phyloP scores from a whole-genome alignment of 83 land plant genomes.

The Larix sibirica region DNA sequence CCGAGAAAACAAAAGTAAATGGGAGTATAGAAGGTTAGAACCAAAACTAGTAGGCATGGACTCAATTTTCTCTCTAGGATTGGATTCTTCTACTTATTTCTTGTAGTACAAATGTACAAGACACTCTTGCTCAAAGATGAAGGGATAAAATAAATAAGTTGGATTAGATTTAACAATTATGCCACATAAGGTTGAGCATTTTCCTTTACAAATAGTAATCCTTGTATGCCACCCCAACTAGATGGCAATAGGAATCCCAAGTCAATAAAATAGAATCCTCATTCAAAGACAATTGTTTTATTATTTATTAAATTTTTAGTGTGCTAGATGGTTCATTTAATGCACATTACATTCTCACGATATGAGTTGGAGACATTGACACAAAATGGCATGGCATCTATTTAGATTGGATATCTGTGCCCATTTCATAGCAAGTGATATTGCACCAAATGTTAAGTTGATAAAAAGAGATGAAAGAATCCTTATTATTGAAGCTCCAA shows the following conservation, averaged over 20 bases:
- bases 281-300: slow-evolving; percentile 4
- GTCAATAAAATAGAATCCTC: slow-evolving; percentile 7
- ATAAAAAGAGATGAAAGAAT: slow-evolving; percentile 9
- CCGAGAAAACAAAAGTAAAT: too few relatives aligned
- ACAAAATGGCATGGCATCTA: slow-evolving; percentile 19
- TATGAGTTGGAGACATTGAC: slow-evolving; percentile 23
- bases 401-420: slow-evolving; percentile 22
- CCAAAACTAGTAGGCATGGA: not conserved
- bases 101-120: not conserved
- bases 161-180: not conserved
- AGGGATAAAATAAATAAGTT: not conserved
- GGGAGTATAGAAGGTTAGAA: not conserved
- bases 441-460: slow-evolving; percentile 21
- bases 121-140: not conserved
- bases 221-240: not conserved
- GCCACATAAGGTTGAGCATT: not conserved
- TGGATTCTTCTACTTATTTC: not conserved
- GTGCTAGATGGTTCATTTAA: slow-evolving; percentile 30
- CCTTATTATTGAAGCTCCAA: not conserved
- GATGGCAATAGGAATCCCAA: slow-evolving; percentile 14
- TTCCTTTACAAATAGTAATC: not conserved
- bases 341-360: too few relatives aligned
- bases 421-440: slow-evolving; percentile 23
- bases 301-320: slow-evolving; percentile 17
- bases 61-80: not conserved